Evolutionary conservation across 768 basidiomycete genomes (phyloP).

Genomic region (Fomitopsis pulvina): DNA sequence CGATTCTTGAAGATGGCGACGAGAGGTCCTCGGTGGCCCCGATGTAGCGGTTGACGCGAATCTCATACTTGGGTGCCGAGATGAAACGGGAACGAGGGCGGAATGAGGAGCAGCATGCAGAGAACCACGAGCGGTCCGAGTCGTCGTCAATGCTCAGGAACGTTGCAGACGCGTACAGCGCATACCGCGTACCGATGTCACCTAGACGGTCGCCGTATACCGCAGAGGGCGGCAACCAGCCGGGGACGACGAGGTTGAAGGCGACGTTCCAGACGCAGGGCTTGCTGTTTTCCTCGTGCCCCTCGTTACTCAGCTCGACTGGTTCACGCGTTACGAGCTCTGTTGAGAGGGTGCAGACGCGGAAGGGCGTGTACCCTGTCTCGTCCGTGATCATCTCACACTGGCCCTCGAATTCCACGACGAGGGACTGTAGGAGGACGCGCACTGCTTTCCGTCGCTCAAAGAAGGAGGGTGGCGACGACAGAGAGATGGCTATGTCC

Average conservation of each 20-base stretch:
- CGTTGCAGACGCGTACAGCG: conserved; percentile 60
- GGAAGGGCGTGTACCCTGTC: conserved; percentile 61
- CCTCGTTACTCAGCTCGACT: conserved; percentile 59
- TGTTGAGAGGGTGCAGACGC: conserved; percentile 60
- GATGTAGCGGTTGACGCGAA: conserved; percentile 50
- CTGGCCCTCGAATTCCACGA: conserved; percentile 81
- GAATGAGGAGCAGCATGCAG: conserved; percentile 51
- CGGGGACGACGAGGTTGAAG: conserved; percentile 82
- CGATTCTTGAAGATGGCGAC: conserved; percentile 27
- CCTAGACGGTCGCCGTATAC: conserved; percentile 39
- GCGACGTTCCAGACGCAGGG: conserved; percentile 69
- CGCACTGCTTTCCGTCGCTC: conserved; percentile 43
- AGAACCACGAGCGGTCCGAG: conserved; percentile 37
- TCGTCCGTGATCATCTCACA: conserved; percentile 61
- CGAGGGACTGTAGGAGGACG: conserved; percentile 60
- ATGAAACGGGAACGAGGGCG: conserved; percentile 37
- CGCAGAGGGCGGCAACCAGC: conserved; percentile 72
- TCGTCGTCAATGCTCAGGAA: conserved; percentile 42
- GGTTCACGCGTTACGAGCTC: conserved; percentile 51
- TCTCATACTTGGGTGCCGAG: conserved; percentile 31
- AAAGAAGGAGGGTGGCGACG: conserved; percentile 45
- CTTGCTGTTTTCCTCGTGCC: conserved; percentile 46
- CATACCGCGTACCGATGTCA: conserved; percentile 52
- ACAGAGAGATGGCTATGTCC: conserved; percentile 60
- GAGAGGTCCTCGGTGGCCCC: conserved; percentile 25